Conservation (phyloP, 1,284 basidiomycete species). For the Boletus semigastroideus region DNA sequence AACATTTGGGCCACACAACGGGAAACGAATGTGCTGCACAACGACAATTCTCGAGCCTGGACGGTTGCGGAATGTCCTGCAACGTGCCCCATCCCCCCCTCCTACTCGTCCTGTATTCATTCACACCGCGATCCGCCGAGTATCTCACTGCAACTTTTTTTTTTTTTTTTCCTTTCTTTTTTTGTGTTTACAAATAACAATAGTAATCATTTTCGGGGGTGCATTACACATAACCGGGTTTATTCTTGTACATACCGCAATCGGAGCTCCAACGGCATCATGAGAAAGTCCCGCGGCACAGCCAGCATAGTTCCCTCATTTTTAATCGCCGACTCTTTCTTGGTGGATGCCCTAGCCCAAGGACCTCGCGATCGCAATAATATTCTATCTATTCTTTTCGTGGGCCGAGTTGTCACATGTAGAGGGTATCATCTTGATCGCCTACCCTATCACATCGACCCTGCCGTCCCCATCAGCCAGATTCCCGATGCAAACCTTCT, state of each 20-base stretch:
- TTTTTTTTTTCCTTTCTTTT: too few relatives aligned
- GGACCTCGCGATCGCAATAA: conserved; percentile 17
- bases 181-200: too few relatives aligned
- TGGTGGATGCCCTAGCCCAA: conserved; percentile 25
- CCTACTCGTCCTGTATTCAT: conserved; percentile 11
- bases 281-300: conserved; percentile 31
- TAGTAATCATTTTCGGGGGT: conserved; percentile 11
- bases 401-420: too few relatives aligned
- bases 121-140: conserved; percentile 21
- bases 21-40: conserved; percentile 22
- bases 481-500: conserved; percentile 31
- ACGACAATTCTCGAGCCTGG: conserved; percentile 4
- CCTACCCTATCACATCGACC: conserved; percentile 39
- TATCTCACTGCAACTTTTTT: conserved; percentile 14
- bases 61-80: conserved; percentile 12
- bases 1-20: conserved; percentile 20
- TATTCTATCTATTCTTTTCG: too few relatives aligned
- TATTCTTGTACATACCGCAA: conserved; percentile 17
- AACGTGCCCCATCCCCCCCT: conserved; percentile 18
- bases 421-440: conserved; percentile 36
- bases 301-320: conserved; percentile 21
- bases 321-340: conserved; percentile 33
- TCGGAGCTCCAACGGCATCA: conserved; percentile 25
- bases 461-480: conserved; percentile 31
- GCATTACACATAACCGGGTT: too few relatives aligned